Base-by-base conservation (phyloP, 306 rosid genomes). In the Dalbergia cultrata region DNA sequence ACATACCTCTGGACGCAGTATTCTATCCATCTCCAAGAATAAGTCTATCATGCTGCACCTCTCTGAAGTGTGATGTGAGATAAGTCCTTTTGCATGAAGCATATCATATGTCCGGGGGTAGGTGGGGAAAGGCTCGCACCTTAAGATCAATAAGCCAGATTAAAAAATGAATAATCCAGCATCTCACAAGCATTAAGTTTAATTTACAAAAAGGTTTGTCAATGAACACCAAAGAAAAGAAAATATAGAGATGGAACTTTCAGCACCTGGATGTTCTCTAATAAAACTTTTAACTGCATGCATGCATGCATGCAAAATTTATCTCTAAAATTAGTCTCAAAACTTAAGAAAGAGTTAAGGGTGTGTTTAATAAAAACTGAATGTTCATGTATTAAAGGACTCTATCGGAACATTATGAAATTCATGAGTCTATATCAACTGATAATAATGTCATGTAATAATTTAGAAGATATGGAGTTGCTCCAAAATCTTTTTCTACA, bases 41-140 rank as follows among this genome's bases (percentile, higher is more conserved):
- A 96, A 85, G 83, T 89, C 98, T 72, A 80, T 81, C 92, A 86
- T 78, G 86, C 89, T 73, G 87, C 99, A 96, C 83, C 90, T 88
- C 84, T 94, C 93, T 69, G 92, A 85, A 74, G 85, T 35, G 44
- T 90, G 91, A 80, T 59, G 90, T 35, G 99, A 89, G 65, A 96
- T 85, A 22, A 96, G 97, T 74, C 93, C 98, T 81, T 90, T 82
- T 49, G 95, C 98, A 16, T 96, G 98, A 76, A 93, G 93, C 89
- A 96, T 35, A 80, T 96, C 99, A 75, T 96, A 96, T 80, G 99
- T 93, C 74, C 99, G 91, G 5, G 99, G 97, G 82, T 93, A 93
- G 78, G 97, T 96, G 41, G 99, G 99, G 87, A 96, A 96, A 41
- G 98, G 97, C 74, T 93, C 94, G 13, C 99, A 96, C 99, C 99